phyloP scores from a whole-genome alignment of 768 basidiomycete species.

The Exidia glandulosa region DNA sequence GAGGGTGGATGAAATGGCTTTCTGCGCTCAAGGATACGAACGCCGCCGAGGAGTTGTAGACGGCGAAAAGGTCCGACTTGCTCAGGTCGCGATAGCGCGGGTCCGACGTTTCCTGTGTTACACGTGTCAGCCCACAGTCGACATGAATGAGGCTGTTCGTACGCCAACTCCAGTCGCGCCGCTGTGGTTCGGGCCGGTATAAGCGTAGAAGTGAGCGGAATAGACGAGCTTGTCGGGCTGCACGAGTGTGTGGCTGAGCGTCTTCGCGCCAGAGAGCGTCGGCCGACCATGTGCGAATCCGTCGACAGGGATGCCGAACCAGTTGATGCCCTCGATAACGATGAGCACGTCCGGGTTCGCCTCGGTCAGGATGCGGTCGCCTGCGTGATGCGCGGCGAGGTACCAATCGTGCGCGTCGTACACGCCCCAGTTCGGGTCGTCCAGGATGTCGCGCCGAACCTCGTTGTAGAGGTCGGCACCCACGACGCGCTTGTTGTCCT shows the following conservation, averaged over 20 bases:
- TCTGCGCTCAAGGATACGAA: not conserved
- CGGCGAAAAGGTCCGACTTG: not conserved
- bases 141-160: not conserved
- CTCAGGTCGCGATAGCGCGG: constrained; percentile 3
- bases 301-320: constrained; percentile 4
- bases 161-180: constrained; percentile 2
- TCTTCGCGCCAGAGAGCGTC: not conserved
- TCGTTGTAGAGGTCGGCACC: constrained; percentile 7
- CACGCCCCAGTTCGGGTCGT: constrained; percentile 5
- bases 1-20: not conserved
- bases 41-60: not conserved
- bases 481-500: constrained; percentile 6
- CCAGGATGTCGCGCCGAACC: constrained; percentile 3
- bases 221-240: constrained; percentile 6
- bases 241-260: constrained; percentile 4
- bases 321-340: constrained; percentile 7
- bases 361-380: constrained; percentile 2
- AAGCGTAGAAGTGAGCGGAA: constrained; percentile 6
- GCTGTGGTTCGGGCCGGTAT: constrained; percentile 3
- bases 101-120: constrained; percentile 1
- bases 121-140: not conserved
- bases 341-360: constrained; percentile 4
- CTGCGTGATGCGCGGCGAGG: constrained; percentile 1
- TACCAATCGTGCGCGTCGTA: constrained; percentile 1
- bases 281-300: constrained; percentile 1